A percentile compares a stretch with the other conserved stretches of the same genome.
Evolutionary conservation across 2,329 filamentous ascomycete species (phyloP).

Genomic region (Pseudomassariella vexata): DNA sequence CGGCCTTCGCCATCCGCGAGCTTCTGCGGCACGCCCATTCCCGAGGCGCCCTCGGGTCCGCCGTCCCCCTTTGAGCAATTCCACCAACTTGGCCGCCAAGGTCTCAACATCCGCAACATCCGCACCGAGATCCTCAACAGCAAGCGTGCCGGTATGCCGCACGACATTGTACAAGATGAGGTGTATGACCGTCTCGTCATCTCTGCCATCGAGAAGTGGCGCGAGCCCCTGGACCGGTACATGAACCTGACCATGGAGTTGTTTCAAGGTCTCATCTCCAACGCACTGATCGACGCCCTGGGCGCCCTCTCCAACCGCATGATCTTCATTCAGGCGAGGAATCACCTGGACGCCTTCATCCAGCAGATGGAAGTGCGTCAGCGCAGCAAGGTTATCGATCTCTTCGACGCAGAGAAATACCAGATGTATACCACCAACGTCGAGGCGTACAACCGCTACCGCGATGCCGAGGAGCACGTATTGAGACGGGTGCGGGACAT

Average conservation of each 20-base stretch:
- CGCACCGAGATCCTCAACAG: constrained; percentile 48
- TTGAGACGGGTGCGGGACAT: constrained; percentile 43
- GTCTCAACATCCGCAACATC: constrained; percentile 45
- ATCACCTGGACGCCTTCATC: constrained; percentile 39
- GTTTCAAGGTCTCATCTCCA: constrained; percentile 38
- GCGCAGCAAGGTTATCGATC: constrained; percentile 29
- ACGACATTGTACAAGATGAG: constrained; percentile 49
- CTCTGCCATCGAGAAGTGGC: constrained; percentile 55
- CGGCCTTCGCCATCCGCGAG: constrained; percentile 25
- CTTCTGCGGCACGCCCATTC: constrained; percentile 16
- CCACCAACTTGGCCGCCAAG: constrained; percentile 30
- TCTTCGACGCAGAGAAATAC: constrained; percentile 47
- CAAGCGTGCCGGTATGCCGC: constrained; percentile 50
- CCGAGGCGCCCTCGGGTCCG: constrained; percentile 8
- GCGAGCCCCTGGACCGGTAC: constrained; percentile 42
- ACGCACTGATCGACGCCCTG: constrained; percentile 42
- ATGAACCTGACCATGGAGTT: constrained; percentile 40
- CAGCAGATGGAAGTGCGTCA: constrained; percentile 30
- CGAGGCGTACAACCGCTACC: constrained; percentile 39
- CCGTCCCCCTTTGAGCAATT: constrained; percentile 31
- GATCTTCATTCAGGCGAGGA: constrained; percentile 42
- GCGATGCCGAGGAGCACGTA: constrained; percentile 37
- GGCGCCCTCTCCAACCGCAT: constrained; percentile 38
- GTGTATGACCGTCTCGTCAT: constrained; percentile 55
- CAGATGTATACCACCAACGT: constrained; percentile 54